phyloP scores from a whole-genome alignment of 2,329 filamentous ascomycete genomes.

The Gaeumannomyces tritici region DNA sequence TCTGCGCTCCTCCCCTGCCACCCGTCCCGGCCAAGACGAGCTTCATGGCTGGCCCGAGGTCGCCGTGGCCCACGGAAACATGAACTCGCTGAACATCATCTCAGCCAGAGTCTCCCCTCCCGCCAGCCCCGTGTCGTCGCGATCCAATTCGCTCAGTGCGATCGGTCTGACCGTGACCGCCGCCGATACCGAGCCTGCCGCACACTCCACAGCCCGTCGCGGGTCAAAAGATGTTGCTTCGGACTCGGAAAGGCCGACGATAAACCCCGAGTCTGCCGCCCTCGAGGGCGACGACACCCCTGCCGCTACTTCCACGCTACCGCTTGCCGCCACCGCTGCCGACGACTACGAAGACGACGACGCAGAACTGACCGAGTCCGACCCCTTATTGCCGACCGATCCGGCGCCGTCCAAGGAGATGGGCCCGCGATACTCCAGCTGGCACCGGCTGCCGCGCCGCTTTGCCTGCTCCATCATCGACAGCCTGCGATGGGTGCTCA shows the following conservation, averaged over 20 bases:
- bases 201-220: constrained; percentile 14
- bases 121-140: constrained; percentile 44
- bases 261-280: constrained; percentile 21
- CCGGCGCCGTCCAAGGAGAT: constrained; percentile 17
- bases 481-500: constrained; percentile 68
- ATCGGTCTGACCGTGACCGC: constrained; percentile 36
- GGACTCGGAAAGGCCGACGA: constrained; percentile 20
- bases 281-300: constrained; percentile 9
- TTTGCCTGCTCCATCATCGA: constrained; percentile 64
- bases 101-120: constrained; percentile 68
- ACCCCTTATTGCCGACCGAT: constrained; percentile 45
- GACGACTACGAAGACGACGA: constrained; percentile 15
- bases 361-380: constrained; percentile 7
- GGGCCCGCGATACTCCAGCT: constrained; percentile 31
- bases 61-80: constrained; percentile 40
- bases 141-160: constrained; percentile 51
- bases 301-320: neutral
- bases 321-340: too few species aligned
- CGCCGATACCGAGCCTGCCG: constrained; percentile 25
- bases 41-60: constrained; percentile 44
- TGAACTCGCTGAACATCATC: constrained; percentile 96
- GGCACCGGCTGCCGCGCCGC: constrained; percentile 54
- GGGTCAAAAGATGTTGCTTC: constrained; percentile 20
- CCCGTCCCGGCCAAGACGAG: constrained; percentile 5
- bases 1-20: neutral